Percentiles rank a stretch among this genome's conserved stretches.
phyloP scores from a whole-genome alignment of 176 grass and related monocot species.

The Zea luxurians region DNA sequence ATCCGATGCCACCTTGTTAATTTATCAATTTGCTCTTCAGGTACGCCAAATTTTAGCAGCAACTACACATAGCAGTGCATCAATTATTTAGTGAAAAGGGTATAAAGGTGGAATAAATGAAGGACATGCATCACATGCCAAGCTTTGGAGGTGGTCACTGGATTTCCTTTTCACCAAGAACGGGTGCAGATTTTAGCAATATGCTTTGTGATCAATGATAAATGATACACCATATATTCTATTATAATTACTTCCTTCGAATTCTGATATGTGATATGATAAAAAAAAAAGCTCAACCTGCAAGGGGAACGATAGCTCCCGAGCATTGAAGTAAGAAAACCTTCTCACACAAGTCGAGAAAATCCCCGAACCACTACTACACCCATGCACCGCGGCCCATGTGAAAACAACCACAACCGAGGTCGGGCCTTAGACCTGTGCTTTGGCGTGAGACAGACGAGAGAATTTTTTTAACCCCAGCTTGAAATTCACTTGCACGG shows the following conservation, averaged over 20 bases:
- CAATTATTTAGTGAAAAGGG: conserved; percentile 18
- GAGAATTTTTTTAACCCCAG: too few species aligned
- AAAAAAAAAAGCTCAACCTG: too few species aligned
- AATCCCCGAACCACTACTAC: too few species aligned
- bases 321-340: too few species aligned
- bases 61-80: conserved; percentile 51
- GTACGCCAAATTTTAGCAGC: conserved; percentile 85
- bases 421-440: too few species aligned
- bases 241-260: neutral
- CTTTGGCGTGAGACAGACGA: too few species aligned
- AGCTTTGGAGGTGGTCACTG: neutral
- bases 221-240: neutral
- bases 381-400: too few species aligned
- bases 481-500: too few species aligned
- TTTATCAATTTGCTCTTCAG: conserved; percentile 96
- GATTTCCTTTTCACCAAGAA: conserved; percentile 14
- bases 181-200: neutral
- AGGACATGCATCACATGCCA: neutral
- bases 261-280: conserved; percentile 3
- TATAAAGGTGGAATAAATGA: neutral
- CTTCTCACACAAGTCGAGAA: too few species aligned
- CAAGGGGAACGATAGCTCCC: too few species aligned
- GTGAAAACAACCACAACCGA: too few species aligned
- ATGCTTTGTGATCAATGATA: conserved; percentile 3
- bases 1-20: conserved; percentile 98